A percentile compares a stretch with the other conserved stretches of the same genome.
Conservation (phyloP, 257 asterid genomes). For the Ilex asprella region DNA sequence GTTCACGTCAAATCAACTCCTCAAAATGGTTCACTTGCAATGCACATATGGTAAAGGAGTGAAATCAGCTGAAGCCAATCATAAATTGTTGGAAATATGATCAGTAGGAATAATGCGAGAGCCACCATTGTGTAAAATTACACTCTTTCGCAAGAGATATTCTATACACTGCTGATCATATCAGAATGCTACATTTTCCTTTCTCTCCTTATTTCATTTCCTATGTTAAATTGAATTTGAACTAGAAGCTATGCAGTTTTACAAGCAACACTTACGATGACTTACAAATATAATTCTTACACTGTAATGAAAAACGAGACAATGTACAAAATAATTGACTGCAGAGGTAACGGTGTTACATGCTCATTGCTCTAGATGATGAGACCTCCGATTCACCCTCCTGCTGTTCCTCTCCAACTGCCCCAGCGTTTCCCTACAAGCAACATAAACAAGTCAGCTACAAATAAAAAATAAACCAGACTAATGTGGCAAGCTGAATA, state of each 20-base stretch:
- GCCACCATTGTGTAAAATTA: too few species aligned
- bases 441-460: slow-evolving; percentile 4
- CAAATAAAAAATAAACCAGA: too few species aligned
- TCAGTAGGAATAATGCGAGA: too few species aligned
- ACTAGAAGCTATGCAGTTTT: slow-evolving; percentile 5
- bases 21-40: too few species aligned
- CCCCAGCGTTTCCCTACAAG: slow-evolving; percentile 35
- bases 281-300: slow-evolving; percentile 8
- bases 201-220: background rate
- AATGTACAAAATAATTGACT: background rate
- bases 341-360: slow-evolving; percentile 26
- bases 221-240: background rate
- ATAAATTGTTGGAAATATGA: too few species aligned
- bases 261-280: slow-evolving; percentile 12
- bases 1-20: too few species aligned
- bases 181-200: background rate
- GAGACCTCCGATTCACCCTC: slow-evolving; percentile 60
- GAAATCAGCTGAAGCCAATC: too few species aligned
- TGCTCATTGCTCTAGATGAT: slow-evolving; percentile 57
- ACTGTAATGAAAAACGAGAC: slow-evolving; percentile 11
- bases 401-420: slow-evolving; percentile 28
- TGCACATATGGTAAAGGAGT: too few species aligned
- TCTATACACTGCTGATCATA: background rate
- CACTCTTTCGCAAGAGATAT: too few species aligned
- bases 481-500: too few species aligned